Base-by-base conservation (phyloP, 2,329 filamentous ascomycete species). In the Ustulina deusta region DNA sequence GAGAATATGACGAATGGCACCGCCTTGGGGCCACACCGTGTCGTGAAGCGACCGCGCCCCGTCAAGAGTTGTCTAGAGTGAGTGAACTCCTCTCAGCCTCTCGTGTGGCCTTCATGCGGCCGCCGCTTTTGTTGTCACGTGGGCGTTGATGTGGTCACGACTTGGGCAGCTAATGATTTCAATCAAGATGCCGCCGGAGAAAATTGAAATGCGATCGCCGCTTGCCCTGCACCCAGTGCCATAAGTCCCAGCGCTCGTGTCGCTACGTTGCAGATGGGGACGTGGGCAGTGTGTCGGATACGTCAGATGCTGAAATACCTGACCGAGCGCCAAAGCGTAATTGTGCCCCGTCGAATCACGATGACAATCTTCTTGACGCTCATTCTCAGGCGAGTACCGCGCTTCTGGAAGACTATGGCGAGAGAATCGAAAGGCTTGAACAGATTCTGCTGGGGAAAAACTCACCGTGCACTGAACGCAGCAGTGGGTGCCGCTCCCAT, bases 121-220 rank as follows among this genome's bases (percentile, higher is more conserved):
- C 27, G 9, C 27, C 17, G 46, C 7, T 15, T 51, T 34, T 27
- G 10, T 15, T 46, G 29, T 25, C 20, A 10, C 15, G 27, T 34
- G 11, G 13, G 17, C 6, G 25, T 32, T 20, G 15, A 5, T 13
- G 11, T 7, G 22, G 10, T n/a, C 25, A 52, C 36, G 3, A n/a
- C 32, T 11, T 48, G 20, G 9, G 17, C 6, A 32, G 27, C 66
- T 65, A 52, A 63, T 44, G 3, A 20, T 32, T n/a, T 22, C 7
- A 29, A 40, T 87, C 10, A 68, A 72, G 70, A 66, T 76, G 74
- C 66, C 74, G 74, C 17, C 72, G 87, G 72, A 82, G 87, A 62
- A 87, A 87, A 74, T 82, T 87, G 72, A 89, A 87, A 75, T 89
- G 87, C 76, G 86, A 89, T 74, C 82, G 87, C 51, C 79, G 83